A percentile compares a stretch with the other conserved stretches of the same genome.
These are phyloP conservation scores for Nakazawaea anatomiae DNA, from an alignment of 805 yeast species.

Conservation along the genomic window DNA sequence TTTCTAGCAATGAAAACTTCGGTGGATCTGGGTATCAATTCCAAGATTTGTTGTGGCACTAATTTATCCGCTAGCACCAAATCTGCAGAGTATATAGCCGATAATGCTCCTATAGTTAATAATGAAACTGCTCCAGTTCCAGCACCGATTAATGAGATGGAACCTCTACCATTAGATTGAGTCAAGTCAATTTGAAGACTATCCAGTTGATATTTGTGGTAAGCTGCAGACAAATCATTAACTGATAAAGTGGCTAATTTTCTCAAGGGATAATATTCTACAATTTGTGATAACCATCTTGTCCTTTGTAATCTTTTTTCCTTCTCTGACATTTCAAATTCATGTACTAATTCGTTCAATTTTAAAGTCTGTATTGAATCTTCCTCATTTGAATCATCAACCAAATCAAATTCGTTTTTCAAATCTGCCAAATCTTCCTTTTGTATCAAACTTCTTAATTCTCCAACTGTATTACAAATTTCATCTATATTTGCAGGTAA, in stretches of 20 bases:
- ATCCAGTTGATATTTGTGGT: constrained; percentile 16
- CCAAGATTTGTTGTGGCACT: constrained; percentile 84
- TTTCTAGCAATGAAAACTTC: constrained; percentile 83
- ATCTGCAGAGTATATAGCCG: constrained; percentile 78
- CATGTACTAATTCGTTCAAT: constrained; percentile 58
- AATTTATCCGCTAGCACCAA: constrained; percentile 83
- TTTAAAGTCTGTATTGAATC: constrained; percentile 58
- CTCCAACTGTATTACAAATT: constrained; percentile 65
- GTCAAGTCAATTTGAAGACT: constrained; percentile 4
- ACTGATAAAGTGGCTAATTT: constrained; percentile 56
- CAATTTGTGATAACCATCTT: constrained; percentile 84
- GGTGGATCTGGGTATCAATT: constrained; percentile 71
- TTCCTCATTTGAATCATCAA: constrained; percentile 55
- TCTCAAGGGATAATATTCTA: constrained; percentile 80
- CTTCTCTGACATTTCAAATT: constrained; percentile 47
- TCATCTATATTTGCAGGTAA: constrained; percentile 68
- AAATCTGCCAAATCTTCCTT: constrained; percentile 38
- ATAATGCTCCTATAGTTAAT: constrained; percentile 79
- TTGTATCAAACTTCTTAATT: constrained; percentile 50
- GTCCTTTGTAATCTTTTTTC: constrained; percentile 54
- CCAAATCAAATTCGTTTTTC: constrained; percentile 25
- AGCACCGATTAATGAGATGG: constrained; percentile 81
- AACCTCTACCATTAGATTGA: constrained; percentile 32
- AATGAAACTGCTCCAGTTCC: constrained; percentile 89
- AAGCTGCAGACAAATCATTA: constrained; percentile 46